Evolutionary conservation across 2,329 filamentous ascomycete genomes (phyloP).

Genomic region (Chalara sp.): DNA sequence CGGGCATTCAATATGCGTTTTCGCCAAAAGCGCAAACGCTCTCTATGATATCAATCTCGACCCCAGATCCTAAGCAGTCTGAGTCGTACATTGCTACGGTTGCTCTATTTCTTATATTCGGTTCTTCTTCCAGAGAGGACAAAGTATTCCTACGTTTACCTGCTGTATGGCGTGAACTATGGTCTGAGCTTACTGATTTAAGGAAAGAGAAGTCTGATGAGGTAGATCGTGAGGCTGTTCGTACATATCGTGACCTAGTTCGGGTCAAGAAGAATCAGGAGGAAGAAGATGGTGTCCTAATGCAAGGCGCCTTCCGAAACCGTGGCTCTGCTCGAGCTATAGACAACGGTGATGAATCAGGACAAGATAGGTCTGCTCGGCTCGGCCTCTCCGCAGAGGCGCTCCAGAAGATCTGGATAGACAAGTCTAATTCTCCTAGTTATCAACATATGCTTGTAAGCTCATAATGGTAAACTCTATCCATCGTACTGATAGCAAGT

Average conservation of each 20-base stretch:
- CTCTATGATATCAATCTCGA: constrained; percentile 68
- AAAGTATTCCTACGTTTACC: constrained; percentile 77
- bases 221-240: constrained; percentile 62
- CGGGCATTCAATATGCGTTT: constrained; percentile 24
- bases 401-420: constrained; percentile 52
- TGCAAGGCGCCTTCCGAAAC: constrained; percentile 70
- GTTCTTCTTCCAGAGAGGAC: constrained; percentile 73
- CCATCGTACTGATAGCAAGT: constrained; percentile 21
- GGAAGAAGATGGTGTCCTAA: constrained; percentile 65
- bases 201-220: constrained; percentile 67
- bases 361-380: constrained; percentile 27
- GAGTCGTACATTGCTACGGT: constrained; percentile 79
- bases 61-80: constrained; percentile 72
- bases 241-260: constrained; percentile 63
- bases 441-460: constrained; percentile 74
- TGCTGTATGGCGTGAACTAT: constrained; percentile 76
- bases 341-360: constrained; percentile 41
- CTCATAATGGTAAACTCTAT: background rate
- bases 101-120: constrained; percentile 76
- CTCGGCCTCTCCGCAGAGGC: constrained; percentile 25
- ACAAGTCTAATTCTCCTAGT: constrained; percentile 48
- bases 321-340: constrained; percentile 40
- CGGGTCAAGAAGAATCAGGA: constrained; percentile 62
- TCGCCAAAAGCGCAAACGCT: constrained; percentile 51
- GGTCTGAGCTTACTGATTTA: constrained; percentile 66